Evolutionary conservation across 495 filamentous ascomycete species (phyloP).

Genomic region (Aspergillus wentii): DNA sequence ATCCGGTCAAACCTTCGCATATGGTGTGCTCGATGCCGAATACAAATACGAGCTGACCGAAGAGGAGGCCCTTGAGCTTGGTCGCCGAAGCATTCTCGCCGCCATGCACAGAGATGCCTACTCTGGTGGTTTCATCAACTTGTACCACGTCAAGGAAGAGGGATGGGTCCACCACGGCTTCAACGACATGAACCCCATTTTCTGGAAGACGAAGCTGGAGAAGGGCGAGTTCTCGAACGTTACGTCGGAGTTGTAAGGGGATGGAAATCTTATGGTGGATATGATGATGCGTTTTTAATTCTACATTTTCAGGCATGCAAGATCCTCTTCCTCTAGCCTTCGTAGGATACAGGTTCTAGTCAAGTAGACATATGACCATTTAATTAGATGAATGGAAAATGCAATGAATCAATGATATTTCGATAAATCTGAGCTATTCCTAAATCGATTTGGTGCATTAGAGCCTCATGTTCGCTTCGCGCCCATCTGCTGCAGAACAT

Average conservation of each 20-base stretch:
- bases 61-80: constrained; percentile 85
- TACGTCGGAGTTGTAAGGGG: constrained; percentile 61
- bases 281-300: constrained; percentile 9
- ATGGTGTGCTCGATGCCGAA: constrained; percentile 94
- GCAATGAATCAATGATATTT: too few relatives aligned
- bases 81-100: constrained; percentile 87
- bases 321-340: background rate
- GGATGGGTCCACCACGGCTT: constrained; percentile 99
- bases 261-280: constrained; percentile 7
- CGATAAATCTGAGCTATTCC: too few relatives aligned
- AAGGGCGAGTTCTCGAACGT: constrained; percentile 99
- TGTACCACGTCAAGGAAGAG: constrained; percentile 97
- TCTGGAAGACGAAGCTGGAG: constrained; percentile 98
- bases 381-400: too few relatives aligned
- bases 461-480: too few relatives aligned
- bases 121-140: constrained; percentile 96
- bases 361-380: too few relatives aligned
- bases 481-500: too few relatives aligned
- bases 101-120: constrained; percentile 96
- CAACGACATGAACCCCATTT: constrained; percentile 89
- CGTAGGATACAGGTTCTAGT: too few relatives aligned
- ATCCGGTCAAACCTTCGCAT: constrained; percentile 96
- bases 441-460: too few relatives aligned
- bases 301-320: constrained; percentile 6
- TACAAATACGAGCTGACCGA: constrained; percentile 83